A percentile compares a stretch with the other conserved stretches of the same genome.
Conservation (phyloP, 768 basidiomycete genomes). For the Pisolithus albus region DNA sequence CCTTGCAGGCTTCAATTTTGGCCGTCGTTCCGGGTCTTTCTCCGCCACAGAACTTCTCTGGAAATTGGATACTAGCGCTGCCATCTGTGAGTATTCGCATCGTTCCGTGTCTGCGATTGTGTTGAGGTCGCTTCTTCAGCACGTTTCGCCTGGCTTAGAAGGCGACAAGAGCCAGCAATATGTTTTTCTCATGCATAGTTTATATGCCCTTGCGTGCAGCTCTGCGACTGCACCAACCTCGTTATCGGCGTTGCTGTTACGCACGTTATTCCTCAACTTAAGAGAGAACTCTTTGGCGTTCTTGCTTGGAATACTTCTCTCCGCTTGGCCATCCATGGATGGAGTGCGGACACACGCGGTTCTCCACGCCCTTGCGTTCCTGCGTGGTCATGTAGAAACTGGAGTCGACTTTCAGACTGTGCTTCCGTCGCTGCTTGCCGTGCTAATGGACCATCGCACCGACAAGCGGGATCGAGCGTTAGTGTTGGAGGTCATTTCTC, state of each 20-base stretch:
- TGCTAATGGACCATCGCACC: constrained; percentile 32
- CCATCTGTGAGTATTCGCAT: constrained; percentile 26
- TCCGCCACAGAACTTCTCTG: constrained; percentile 31
- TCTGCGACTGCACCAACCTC: constrained; percentile 35
- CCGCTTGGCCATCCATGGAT: constrained; percentile 20
- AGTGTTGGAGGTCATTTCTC: constrained; percentile 50
- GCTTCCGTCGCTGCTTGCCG: constrained; percentile 60
- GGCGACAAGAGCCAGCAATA: constrained; percentile 34
- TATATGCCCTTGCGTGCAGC: constrained; percentile 65
- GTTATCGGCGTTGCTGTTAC: constrained; percentile 53
- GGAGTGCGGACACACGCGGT: constrained; percentile 51
- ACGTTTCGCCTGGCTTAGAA: constrained; percentile 11
- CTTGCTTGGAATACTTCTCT: constrained; percentile 67
- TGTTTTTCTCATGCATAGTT: constrained; percentile 49
- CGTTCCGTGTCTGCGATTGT: background rate
- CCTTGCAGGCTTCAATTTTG: constrained; percentile 54
- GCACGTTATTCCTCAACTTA: constrained; percentile 58
- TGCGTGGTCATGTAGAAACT: constrained; percentile 60
- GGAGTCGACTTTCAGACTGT: constrained; percentile 76
- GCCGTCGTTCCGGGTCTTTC: constrained; percentile 43
- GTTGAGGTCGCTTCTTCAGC: constrained; percentile 1
- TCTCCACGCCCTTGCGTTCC: constrained; percentile 70
- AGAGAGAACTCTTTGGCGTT: constrained; percentile 71
- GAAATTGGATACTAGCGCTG: constrained; percentile 44
- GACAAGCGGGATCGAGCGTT: constrained; percentile 25